These are phyloP conservation scores for Lichtheimia ornata DNA, from an alignment of 371 early-diverging fungal genomes.

Conservation along the genomic window DNA sequence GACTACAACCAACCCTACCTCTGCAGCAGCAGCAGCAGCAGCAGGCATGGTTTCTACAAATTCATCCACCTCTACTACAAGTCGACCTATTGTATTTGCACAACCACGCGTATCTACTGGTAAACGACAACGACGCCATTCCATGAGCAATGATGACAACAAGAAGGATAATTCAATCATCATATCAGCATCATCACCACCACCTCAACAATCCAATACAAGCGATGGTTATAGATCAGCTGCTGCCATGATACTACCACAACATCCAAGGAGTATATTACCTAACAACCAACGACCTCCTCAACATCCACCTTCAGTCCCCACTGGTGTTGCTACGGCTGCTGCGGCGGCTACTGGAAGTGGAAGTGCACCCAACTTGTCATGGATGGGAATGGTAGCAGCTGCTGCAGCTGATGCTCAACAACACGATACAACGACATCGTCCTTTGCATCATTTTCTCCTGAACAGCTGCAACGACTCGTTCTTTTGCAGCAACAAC, in stretches of 20 bases:
- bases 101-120: slow-evolving; percentile 22
- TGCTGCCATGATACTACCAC: slow-evolving; percentile 7
- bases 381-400: slow-evolving; percentile 25
- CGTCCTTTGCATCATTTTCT: slow-evolving; percentile 17
- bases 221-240: slow-evolving; percentile 10
- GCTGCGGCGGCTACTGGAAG: not conserved
- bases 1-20: not conserved
- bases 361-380: slow-evolving; percentile 25
- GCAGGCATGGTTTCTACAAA: not conserved
- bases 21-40: not conserved
- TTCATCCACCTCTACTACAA: slow-evolving; percentile 7
- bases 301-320: slow-evolving; percentile 10
- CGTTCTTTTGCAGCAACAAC: slow-evolving; percentile 19
- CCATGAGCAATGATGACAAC: slow-evolving; percentile 22
- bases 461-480: slow-evolving; percentile 26
- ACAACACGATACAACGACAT: slow-evolving; percentile 1
- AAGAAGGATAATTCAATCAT: slow-evolving; percentile 2
- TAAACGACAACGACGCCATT: slow-evolving; percentile 44
- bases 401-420: slow-evolving; percentile 4
- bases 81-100: slow-evolving; percentile 31
- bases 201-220: slow-evolving; percentile 14
- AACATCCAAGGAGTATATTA: slow-evolving; percentile 13
- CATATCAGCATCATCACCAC: slow-evolving; percentile 17
- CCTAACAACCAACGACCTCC: slow-evolving; percentile 21
- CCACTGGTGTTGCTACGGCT: slow-evolving; percentile 9